These are phyloP conservation scores for Fraxinus floribunda DNA, from an alignment of 305 asterid genomes.

Conservation along the genomic window DNA sequence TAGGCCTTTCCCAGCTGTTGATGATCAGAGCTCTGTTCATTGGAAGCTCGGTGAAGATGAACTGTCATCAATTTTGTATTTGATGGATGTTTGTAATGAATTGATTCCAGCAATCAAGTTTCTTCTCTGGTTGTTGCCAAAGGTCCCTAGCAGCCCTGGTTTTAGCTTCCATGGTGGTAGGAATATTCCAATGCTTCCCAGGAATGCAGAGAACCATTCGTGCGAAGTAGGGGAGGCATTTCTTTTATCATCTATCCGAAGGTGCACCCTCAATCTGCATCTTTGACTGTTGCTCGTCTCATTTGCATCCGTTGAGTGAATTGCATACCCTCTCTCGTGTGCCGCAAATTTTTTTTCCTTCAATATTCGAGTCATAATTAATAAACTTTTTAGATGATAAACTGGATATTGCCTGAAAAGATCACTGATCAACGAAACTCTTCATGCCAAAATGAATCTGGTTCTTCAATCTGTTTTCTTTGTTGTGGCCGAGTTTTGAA, in stretches of 20 bases:
- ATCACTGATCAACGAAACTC: neutral
- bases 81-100: constrained; percentile 85
- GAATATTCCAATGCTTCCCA: constrained; percentile 59
- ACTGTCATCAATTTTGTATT: constrained; percentile 63
- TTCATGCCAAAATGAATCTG: neutral
- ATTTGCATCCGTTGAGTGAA: constrained; percentile 3
- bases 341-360: neutral
- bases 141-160: constrained; percentile 59
- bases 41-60: constrained; percentile 98
- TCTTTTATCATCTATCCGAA: constrained; percentile 71
- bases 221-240: constrained; percentile 87
- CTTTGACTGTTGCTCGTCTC: constrained; percentile 18
- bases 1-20: constrained; percentile 54
- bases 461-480: neutral
- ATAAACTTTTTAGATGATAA: neutral
- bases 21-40: constrained; percentile 52
- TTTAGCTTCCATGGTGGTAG: constrained; percentile 55
- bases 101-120: constrained; percentile 68
- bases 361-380: neutral
- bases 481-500: neutral
- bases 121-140: constrained; percentile 94
- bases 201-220: constrained; percentile 54
- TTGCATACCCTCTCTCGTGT: neutral
- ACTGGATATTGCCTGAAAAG: neutral
- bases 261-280: constrained; percentile 46